These are phyloP conservation scores for Eimeria brunetti DNA, from an alignment of 169 alveolate species.

Conservation along the genomic window DNA sequence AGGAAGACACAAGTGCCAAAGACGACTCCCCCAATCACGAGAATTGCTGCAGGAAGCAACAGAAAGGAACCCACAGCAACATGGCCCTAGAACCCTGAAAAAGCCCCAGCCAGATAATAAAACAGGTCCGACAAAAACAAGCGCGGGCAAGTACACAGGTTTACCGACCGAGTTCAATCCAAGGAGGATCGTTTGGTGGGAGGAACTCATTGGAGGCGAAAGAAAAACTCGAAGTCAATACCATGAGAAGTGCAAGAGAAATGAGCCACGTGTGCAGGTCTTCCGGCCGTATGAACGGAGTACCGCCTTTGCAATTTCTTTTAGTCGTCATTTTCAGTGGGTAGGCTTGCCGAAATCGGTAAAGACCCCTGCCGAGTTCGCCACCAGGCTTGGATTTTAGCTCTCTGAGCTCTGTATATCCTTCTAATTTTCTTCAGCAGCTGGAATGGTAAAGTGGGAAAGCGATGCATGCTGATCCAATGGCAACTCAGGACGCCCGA, in stretches of 20 bases:
- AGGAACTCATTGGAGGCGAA: conserved; percentile 17
- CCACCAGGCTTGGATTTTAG: background rate
- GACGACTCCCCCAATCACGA: conserved; percentile 29
- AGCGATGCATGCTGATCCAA: background rate
- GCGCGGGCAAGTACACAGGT: background rate
- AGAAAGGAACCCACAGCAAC: background rate
- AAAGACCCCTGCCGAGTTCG: background rate
- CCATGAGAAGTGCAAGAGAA: conserved; percentile 46
- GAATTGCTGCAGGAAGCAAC: conserved; percentile 38
- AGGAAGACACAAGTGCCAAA: conserved; percentile 51
- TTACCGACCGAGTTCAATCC: conserved; percentile 63
- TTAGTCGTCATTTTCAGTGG: background rate
- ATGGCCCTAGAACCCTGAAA: background rate
- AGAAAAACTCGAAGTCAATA: conserved; percentile 32
- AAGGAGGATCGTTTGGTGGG: conserved; percentile 3
- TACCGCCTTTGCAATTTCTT: conserved; percentile 7
- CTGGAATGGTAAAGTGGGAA: background rate
- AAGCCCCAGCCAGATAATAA: background rate
- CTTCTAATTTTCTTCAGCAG: background rate
- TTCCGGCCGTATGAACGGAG: conserved; percentile 35
- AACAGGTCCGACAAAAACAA: background rate
- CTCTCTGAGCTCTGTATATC: background rate
- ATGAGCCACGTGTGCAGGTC: conserved; percentile 57
- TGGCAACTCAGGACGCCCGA: background rate
- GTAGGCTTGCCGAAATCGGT: background rate